These are phyloP conservation scores for Tricholoma matsutake DNA, from an alignment of 768 basidiomycete genomes.

Conservation along the genomic window DNA sequence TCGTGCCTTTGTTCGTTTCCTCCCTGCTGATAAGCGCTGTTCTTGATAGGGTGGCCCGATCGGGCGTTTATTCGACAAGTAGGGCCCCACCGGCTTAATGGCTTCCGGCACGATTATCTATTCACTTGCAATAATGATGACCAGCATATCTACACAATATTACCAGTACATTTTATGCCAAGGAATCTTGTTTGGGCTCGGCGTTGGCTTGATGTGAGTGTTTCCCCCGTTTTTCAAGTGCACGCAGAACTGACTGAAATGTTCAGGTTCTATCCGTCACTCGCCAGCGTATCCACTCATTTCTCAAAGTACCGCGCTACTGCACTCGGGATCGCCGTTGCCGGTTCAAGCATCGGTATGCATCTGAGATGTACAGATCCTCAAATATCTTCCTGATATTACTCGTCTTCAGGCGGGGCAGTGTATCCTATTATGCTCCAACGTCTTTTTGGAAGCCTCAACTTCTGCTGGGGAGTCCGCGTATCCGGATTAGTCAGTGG, in stretches of 20 bases:
- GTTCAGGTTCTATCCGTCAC: constrained; percentile 65
- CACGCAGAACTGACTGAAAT: constrained; percentile 7
- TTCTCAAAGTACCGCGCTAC: constrained; percentile 66
- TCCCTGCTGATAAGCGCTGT: background rate
- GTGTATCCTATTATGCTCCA: constrained; percentile 66
- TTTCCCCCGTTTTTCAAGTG: constrained; percentile 1
- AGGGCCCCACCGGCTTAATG: constrained; percentile 57
- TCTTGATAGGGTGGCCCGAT: constrained; percentile 53
- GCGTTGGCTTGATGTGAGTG: constrained; percentile 62
- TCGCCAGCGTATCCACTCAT: constrained; percentile 64
- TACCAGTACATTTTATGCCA: constrained; percentile 63
- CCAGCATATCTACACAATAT: constrained; percentile 53
- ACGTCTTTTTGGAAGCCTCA: constrained; percentile 49
- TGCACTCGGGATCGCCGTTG: constrained; percentile 65
- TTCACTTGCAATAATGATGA: constrained; percentile 53
- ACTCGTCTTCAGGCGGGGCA: constrained; percentile 49
- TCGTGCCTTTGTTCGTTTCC: background rate
- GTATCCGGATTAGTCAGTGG: constrained; percentile 51
- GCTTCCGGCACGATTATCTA: constrained; percentile 46
- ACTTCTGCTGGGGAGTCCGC: constrained; percentile 63
- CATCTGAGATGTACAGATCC: constrained; percentile 4
- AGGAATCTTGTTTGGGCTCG: constrained; percentile 62
- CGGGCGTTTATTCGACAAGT: constrained; percentile 56
- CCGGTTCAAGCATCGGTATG: constrained; percentile 66
- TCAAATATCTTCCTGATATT: background rate